Evolutionary conservation across 2,329 filamentous ascomycete species (phyloP), one percentile per base, ranked within the genome.

Genomic region (Monilinia vaccinii-corymbosi): DNA sequence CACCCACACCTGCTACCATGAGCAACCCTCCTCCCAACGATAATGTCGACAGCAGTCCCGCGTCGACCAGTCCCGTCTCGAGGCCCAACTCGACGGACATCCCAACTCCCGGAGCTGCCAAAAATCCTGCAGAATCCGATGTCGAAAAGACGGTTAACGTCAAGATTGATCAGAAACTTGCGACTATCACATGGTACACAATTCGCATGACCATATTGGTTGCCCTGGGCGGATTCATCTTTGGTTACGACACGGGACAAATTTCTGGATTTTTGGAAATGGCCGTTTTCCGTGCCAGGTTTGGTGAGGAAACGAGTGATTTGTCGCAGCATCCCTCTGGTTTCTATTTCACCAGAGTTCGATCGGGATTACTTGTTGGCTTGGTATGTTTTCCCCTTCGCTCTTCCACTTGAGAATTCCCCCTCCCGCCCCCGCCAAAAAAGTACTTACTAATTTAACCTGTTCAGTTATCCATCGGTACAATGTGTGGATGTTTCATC

Each of bases 401-500:
- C 18, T 40, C n/a, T 34, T 4, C 13, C 8, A 11, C 9, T n/a
- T n/a, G n/a, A n/a, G n/a, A n/a, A n/a, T n/a, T n/a, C n/a, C n/a
- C n/a, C 25, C 25, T 6, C 25, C 6, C 6, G 25, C 25, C 25
- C 25, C 25, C 25, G 6, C 3, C 3, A 28, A 6, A 28, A 28
- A 28, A 28, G 6, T 28, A 28, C 25, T 23, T 36, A 60, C 36
- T 60, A 14, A 56, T 23, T n/a, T 36, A 1, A 11, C 2, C n/a
- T 36, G n/a, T 14, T 9, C 13, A 61, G 59, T 81, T 93, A 52
- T 93, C 89, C 36, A 83, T 71, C 70, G 88, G 88, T 75, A 92
- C 89, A 65, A 91, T 93, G 78, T 87, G 91, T 62, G 89, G 89
- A 71, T 86, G 82, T 55, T 71, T 93, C 66, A 83, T 89, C 63